Evolutionary conservation across 2,329 filamentous ascomycete species (phyloP).

Genomic region (Didymella exigua): DNA sequence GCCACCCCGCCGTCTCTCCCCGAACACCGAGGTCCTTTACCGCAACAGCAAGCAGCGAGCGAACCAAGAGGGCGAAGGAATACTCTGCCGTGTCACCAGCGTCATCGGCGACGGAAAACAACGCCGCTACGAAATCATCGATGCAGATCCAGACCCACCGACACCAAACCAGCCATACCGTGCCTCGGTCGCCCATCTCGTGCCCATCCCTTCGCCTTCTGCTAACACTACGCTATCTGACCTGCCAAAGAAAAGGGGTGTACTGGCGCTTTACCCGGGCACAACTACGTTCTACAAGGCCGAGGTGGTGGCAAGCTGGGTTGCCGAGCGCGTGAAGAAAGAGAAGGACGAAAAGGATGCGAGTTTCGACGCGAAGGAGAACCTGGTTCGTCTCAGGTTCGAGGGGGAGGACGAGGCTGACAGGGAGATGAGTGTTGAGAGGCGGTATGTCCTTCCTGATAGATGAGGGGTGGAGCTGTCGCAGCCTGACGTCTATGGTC

Average conservation of each 20-base stretch:
- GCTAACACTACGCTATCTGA: slow-evolving; percentile 51
- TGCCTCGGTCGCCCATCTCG: slow-evolving; percentile 54
- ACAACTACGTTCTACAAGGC: slow-evolving; percentile 62
- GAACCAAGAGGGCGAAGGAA: slow-evolving; percentile 56
- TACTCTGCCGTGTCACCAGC: slow-evolving; percentile 56
- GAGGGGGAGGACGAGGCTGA: slow-evolving; percentile 56
- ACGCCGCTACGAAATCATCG: slow-evolving; percentile 59
- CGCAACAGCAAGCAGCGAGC: slow-evolving; percentile 52
- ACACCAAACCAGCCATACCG: slow-evolving; percentile 50
- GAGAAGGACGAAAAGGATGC: slow-evolving; percentile 52
- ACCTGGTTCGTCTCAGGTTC: slow-evolving; percentile 53
- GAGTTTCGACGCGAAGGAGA: slow-evolving; percentile 43
- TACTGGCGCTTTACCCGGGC: slow-evolving; percentile 57
- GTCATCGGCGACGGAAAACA: slow-evolving; percentile 61
- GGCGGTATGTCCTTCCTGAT: slow-evolving; percentile 56
- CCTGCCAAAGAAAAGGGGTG: slow-evolving; percentile 50
- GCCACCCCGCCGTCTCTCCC: slow-evolving; percentile 39
- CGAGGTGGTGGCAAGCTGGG: slow-evolving; percentile 54
- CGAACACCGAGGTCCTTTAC: slow-evolving; percentile 58
- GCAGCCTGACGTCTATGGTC: too few species aligned
- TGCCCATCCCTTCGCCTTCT: slow-evolving; percentile 51
- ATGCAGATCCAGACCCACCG: slow-evolving; percentile 53
- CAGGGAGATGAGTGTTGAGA: slow-evolving; percentile 55
- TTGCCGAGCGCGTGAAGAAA: slow-evolving; percentile 38
- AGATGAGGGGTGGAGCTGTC: slow-evolving; percentile 31